Evolutionary conservation across 2,329 filamentous ascomycete genomes (phyloP), one percentile per base, ranked within the genome.

Genomic region (Aspergillus versicolor): DNA sequence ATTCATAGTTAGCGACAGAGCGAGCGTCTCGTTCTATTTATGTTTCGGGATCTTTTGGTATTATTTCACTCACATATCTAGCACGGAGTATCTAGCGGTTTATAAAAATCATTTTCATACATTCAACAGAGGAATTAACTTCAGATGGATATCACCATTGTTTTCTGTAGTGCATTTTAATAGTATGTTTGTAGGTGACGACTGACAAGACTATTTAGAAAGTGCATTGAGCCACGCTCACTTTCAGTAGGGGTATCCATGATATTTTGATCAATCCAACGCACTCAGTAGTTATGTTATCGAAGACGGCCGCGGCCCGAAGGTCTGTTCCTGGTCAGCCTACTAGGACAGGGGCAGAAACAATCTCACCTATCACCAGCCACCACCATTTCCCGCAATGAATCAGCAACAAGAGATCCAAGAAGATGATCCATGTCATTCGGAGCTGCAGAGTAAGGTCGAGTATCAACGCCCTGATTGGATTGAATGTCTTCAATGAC

Each of bases 1-100:
- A 67, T 48, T 45, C 40, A 46, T 60, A 63, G 40, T 42, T 17
- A 9, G 37, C 37, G 17, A 40, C 17, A 17, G 42, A 5, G n/a
- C 38, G 54, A n/a, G 12, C 12, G 34, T 7, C 15, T 4, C n/a
- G 34, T 37, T 37, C 12, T 37, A n/a, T 5, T 37, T 5, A 13
- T 37, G 15, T 37, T n/a, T n/a, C 15, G 12, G 34, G 34, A n/a
- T 37, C 12, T 37, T 37, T 37, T n/a, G 15, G 15, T 37, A 37
- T 12, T n/a, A 15, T 37, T 37, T 37, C 15, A 37, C 34, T 37
- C 34, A 37, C 34, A 8, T 37, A 19, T 19, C 19, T 19, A 37
- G 34, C 34, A 13, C 34, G 34, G 34, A 37, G 34, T n/a, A 37
- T n/a, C 13, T 37, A 8, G 34, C 15, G 34, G 12, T 37, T 37